Conservation (phyloP, 768 basidiomycete species). For the Termitomyces sp. region DNA sequence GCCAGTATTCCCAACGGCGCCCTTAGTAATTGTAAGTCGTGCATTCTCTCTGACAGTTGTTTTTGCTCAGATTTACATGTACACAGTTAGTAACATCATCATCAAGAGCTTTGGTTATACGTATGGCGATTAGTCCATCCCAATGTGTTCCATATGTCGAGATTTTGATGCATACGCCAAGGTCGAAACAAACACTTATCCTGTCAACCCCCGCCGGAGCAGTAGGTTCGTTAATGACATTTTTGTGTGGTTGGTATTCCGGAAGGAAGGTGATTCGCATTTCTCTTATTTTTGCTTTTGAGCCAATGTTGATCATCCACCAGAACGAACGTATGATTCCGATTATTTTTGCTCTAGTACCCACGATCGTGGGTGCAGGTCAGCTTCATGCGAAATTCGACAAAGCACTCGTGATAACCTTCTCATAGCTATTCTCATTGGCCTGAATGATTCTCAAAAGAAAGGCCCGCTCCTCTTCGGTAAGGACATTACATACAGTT, state of each 20-base stretch:
- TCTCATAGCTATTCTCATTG: constrained; percentile 45
- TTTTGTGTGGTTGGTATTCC: constrained; percentile 60
- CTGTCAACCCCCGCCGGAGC: constrained; percentile 52
- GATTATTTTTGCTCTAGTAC: constrained; percentile 51
- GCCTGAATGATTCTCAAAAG: constrained; percentile 39
- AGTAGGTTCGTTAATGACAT: constrained; percentile 40
- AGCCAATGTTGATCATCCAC: neutral
- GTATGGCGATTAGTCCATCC: constrained; percentile 24
- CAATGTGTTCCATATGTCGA: neutral
- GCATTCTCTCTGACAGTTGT: neutral
- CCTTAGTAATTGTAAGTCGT: constrained; percentile 53
- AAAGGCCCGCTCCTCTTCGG: constrained; percentile 57
- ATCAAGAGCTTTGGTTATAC: constrained; percentile 63
- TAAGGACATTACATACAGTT: constrained; percentile 12
- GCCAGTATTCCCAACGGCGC: constrained; percentile 65
- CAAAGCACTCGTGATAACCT: neutral
- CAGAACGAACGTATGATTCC: constrained; percentile 59
- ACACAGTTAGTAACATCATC: constrained; percentile 53
- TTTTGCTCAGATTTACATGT: neutral
- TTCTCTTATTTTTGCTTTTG: neutral
- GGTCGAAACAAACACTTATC: constrained; percentile 57
- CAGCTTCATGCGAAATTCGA: constrained; percentile 4
- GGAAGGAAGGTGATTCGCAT: constrained; percentile 45
- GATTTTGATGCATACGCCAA: constrained; percentile 13
- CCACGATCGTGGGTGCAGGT: constrained; percentile 56